Evolutionary conservation across 805 yeast genomes (phyloP).

Genomic region (Yarrowia yakushimensis): DNA sequence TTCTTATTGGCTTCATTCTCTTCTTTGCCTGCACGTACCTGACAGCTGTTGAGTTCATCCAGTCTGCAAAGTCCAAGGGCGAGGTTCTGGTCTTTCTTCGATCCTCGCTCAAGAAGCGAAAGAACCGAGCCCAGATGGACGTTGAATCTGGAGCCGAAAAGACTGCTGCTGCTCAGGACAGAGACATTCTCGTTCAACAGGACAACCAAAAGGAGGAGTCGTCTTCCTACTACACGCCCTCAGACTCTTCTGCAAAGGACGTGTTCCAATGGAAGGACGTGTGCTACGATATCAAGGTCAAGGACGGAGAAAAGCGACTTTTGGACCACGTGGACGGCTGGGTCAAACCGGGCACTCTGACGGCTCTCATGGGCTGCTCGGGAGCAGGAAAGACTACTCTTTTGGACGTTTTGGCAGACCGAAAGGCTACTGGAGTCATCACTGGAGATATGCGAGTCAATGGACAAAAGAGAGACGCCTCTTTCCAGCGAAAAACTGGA

Average conservation of each 20-base stretch:
- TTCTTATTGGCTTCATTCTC: conserved; percentile 52
- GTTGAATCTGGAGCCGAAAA: neutral
- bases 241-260: neutral
- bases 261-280: conserved; percentile 63
- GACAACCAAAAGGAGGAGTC: neutral
- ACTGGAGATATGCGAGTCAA: conserved; percentile 66
- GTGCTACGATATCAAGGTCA: conserved; percentile 13
- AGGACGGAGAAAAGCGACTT: conserved; percentile 40
- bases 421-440: conserved; percentile 69
- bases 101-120: neutral
- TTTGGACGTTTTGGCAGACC: conserved; percentile 64
- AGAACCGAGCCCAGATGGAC: conserved; percentile 3
- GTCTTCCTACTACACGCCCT: neutral
- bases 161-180: neutral
- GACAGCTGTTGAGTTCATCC: conserved; percentile 47
- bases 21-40: conserved; percentile 56
- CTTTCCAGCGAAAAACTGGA: conserved; percentile 65
- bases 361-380: conserved; percentile 74
- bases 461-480: conserved; percentile 55
- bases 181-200: neutral
- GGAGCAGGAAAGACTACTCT: conserved; percentile 84
- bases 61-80: conserved; percentile 45
- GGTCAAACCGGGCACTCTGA: conserved; percentile 79
- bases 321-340: conserved; percentile 70
- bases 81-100: conserved; percentile 56